Percentiles rank a stretch among this genome's conserved stretches.
These are phyloP conservation scores for Graphilbum sp. DNA, from an alignment of 2,329 filamentous ascomycete species.

Conservation along the genomic window DNA sequence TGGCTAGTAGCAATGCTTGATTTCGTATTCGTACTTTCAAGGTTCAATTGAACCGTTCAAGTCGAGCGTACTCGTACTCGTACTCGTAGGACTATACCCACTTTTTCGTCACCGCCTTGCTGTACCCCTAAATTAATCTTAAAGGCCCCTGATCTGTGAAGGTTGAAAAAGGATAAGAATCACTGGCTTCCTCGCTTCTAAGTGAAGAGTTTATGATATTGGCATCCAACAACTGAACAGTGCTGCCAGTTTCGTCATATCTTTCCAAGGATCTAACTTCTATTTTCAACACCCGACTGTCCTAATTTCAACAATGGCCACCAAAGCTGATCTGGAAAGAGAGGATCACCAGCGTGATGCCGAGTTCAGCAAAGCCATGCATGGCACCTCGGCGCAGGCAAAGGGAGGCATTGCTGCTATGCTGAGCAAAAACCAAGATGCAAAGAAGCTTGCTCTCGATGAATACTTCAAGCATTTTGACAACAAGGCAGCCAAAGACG, in stretches of 20 bases:
- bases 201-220: no score
- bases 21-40: no score
- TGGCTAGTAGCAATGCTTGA: no score
- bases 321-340: constrained; percentile 41
- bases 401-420: constrained; percentile 66
- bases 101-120: background rate
- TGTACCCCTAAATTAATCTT: constrained; percentile 1
- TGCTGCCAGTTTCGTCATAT: no score
- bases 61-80: background rate
- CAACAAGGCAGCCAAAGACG: constrained; percentile 53
- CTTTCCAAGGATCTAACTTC: no score
- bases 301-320: constrained; percentile 3
- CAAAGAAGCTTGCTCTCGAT: constrained; percentile 47
- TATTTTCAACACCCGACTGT: no score
- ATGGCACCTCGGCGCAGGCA: constrained; percentile 53
- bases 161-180: background rate
- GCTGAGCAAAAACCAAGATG: constrained; percentile 56
- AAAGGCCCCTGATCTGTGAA: no score
- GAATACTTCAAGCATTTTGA: constrained; percentile 85
- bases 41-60: no score
- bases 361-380: constrained; percentile 77
- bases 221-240: no score
- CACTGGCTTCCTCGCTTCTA: background rate
- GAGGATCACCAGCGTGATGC: constrained; percentile 79
- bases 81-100: background rate